phyloP scores from a whole-genome alignment of 352 stramenopile genomes.

The Phytophthora ohioensis region DNA sequence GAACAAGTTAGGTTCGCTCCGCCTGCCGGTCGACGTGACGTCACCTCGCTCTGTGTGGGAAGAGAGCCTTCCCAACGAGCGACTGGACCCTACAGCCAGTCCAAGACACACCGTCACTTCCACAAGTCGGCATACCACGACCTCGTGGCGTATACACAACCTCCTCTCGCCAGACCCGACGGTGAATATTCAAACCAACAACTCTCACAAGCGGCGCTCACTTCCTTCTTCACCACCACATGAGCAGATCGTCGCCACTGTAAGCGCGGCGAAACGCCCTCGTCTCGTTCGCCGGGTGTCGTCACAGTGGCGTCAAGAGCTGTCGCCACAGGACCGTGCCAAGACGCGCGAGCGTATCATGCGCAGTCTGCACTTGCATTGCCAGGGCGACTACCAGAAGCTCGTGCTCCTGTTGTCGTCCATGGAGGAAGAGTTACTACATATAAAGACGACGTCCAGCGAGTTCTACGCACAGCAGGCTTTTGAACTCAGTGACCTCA shows the following conservation, averaged over 20 bases:
- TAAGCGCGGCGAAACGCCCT: conserved; percentile 42
- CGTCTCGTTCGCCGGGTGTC: conserved; percentile 52
- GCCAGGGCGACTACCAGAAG: conserved; percentile 68
- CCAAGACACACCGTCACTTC: conserved; percentile 32
- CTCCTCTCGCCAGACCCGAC: conserved; percentile 36
- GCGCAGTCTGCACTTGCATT: conserved; percentile 60
- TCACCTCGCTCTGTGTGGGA: conserved; percentile 58
- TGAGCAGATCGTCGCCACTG: conserved; percentile 12
- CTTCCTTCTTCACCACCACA: conserved; percentile 21
- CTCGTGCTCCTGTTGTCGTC: conserved; percentile 69
- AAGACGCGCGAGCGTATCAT: conserved; percentile 76
- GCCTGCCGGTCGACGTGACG: conserved; percentile 36
- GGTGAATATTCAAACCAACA: conserved; percentile 18
- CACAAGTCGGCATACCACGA: conserved; percentile 29
- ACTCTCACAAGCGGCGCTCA: conserved; percentile 29
- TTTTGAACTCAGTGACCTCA: conserved; percentile 57
- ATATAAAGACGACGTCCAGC: conserved; percentile 74
- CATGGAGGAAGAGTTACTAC: conserved; percentile 84
- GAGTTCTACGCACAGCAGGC: conserved; percentile 76
- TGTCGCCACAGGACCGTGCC: conserved; percentile 59
- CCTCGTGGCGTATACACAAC: conserved; percentile 37
- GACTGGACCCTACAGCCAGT: conserved; percentile 45
- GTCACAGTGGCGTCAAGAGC: conserved; percentile 69
- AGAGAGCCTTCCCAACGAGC: conserved; percentile 34
- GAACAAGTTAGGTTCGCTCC: conserved; percentile 45